phyloP scores from a whole-genome alignment of 1,284 basidiomycete genomes.

The Quambalaria eucalypti region DNA sequence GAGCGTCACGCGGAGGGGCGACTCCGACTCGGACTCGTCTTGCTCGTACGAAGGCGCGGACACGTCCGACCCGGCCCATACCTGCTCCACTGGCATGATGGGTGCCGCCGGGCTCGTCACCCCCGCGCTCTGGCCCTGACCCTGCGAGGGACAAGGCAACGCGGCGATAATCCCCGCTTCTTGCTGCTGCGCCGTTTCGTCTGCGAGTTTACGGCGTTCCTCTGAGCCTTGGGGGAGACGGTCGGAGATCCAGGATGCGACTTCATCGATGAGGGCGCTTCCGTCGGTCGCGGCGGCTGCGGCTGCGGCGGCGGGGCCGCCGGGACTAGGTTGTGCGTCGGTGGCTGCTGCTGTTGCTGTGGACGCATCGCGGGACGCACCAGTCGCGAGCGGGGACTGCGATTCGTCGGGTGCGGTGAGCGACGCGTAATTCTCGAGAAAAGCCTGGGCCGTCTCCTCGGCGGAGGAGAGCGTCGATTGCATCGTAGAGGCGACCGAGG shows the following conservation, averaged over 20 bases:
- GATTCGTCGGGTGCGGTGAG: background rate
- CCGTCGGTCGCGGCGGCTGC: background rate
- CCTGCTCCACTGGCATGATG: background rate
- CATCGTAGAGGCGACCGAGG: background rate
- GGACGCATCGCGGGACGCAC: conserved; percentile 2
- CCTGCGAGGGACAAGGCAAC: too few relatives aligned
- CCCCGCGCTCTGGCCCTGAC: background rate
- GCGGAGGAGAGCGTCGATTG: background rate
- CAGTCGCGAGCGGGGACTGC: too few relatives aligned
- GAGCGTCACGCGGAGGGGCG: background rate
- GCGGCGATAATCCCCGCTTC: too few relatives aligned
- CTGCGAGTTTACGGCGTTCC: conserved; percentile 23
- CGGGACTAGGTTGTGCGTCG: background rate
- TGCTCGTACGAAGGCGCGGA: background rate
- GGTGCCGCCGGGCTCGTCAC: conserved; percentile 9
- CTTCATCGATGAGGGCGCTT: conserved; percentile 23
- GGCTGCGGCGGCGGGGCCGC: background rate
- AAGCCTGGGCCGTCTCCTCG: background rate
- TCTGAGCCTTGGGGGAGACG: conserved; percentile 29
- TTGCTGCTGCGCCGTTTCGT: conserved; percentile 11
- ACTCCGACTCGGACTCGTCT: background rate
- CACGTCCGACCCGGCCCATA: background rate
- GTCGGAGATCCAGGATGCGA: conserved; percentile 40
- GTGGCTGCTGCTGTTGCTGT: background rate
- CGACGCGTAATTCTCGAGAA: conserved; percentile 6